Base-by-base conservation (phyloP, 2,329 filamentous ascomycete species). In the Monilinia fructigena region DNA sequence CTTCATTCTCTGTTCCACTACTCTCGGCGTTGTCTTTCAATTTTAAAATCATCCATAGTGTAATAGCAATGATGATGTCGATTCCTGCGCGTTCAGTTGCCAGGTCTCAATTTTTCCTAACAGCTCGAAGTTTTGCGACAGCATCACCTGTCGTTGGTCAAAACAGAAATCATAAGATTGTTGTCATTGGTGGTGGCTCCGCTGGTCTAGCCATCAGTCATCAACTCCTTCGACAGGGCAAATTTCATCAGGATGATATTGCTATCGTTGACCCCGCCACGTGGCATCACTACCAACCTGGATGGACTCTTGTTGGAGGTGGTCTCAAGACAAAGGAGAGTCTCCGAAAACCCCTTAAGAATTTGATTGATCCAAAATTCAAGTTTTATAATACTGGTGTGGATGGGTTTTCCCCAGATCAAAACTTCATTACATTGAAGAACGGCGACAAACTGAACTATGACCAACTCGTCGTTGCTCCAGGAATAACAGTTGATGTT, bases 271-370 rank as follows among this genome's bases (percentile, higher is more conserved):
- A 90, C 69, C 87, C 87, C 0, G 81, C 87, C 0, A 74, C 78
- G 70, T 87, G 82, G 80, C 87, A 90, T 73, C 81, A 90, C 77
- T 90, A 89, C 74, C 87, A 90, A 75, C 86, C 87, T 0, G 87
- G 87, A 64, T 90, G 87, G 87, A 90, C 88, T 2, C 79, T 90
- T 1, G 87, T 89, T 2, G 87, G 87, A 54, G 86, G 85, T 50
- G 87, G 87, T 4, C 79, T 90, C 50, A 89, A 89, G 76, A 82
- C 79, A 56, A 87, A 86, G 73, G 79, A 87, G 69, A 82, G 87
- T 31, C 77, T 89, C 66, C 81, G 82, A 56, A 76, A 78, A 66
- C 82, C 82, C 1, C 74, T 89, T 50, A 72, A 78, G 5, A 77
- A 77, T 58, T 74, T 89, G 59, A 76, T 89, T 10, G 82, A 88